Evolutionary conservation across 805 yeast genomes (phyloP), one percentile per base, ranked within the genome.

Genomic region (Wickerhamomyces ciferrii): DNA sequence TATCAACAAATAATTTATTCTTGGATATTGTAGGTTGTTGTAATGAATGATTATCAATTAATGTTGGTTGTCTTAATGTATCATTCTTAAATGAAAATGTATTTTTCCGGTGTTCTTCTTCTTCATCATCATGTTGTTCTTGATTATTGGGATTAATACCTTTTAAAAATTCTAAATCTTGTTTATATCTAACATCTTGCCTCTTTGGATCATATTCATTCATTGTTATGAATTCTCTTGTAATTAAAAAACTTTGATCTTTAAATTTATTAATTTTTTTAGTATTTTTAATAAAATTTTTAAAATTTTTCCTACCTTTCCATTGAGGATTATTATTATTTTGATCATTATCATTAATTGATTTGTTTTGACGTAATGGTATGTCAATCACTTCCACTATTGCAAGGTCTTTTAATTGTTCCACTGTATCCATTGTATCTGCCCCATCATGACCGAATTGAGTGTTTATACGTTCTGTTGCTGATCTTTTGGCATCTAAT

Each of bases 271-370:
- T 43, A 2, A 39, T 11, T 27, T 48, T 49, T 15, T 52, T 54
- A 46, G 61, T 48, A 23, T 50, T 52, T 43, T 70, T 70, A 2
- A 60, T 61, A 56, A 73, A 73, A 5, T 49, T 59, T 45, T 73
- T 73, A 49, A 66, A 72, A 49, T 72, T 71, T 48, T 64, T 70
- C 13, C 74, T 50, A 1, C 58, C 61, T 19, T 52, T 44, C 67
- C 70, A 63, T 17, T 51, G 53, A 1, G 50, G 46, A 35, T 49
- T 46, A 31, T 10, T 21, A 11, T 23, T 21, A 46, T 39, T 39
- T 21, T 14, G 20, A 29, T 9, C n/a, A n/a, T n/a, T n/a, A n/a
- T n/a, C 8, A 17, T 36, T 27, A 23, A 50, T 41, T 17, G 39
- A 21, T 17, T 19, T 23, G n/a, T 11, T 10, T 18, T 32, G 5